phyloP scores from a whole-genome alignment of 768 basidiomycete genomes.

The Boletellus emodensis region DNA sequence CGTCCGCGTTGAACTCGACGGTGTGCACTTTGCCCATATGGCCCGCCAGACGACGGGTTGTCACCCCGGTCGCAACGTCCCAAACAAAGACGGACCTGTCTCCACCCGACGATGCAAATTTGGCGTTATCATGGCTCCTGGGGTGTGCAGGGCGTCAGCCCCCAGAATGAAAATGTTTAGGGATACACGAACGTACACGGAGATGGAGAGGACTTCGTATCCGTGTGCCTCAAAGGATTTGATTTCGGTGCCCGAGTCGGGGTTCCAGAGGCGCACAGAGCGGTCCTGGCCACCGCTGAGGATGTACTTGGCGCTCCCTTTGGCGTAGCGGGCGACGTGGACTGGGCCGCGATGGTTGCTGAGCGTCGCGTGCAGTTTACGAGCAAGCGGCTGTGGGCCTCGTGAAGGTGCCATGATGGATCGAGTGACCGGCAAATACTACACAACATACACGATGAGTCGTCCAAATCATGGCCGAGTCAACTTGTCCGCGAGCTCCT shows the following conservation, averaged over 20 bases:
- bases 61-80: slow-evolving; percentile 89
- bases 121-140: slow-evolving; percentile 89
- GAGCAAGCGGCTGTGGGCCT: slow-evolving; percentile 50
- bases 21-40: slow-evolving; percentile 89
- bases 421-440: too few species aligned
- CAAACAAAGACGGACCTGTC: slow-evolving; percentile 92
- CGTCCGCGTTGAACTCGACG: slow-evolving; percentile 88
- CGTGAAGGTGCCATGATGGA: slow-evolving; percentile 49
- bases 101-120: slow-evolving; percentile 91
- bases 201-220: slow-evolving; percentile 89
- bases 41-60: slow-evolving; percentile 77
- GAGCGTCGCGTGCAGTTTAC: slow-evolving; percentile 62
- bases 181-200: slow-evolving; percentile 58
- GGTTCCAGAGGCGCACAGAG: slow-evolving; percentile 88
- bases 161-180: neutral
- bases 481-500: slow-evolving; percentile 14
- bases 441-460: too few species aligned
- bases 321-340: slow-evolving; percentile 88
- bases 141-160: neutral
- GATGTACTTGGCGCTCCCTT: slow-evolving; percentile 82
- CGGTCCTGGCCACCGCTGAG: slow-evolving; percentile 94
- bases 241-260: slow-evolving; percentile 79
- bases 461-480: neutral
- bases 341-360: slow-evolving; percentile 76
- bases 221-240: slow-evolving; percentile 90